Base-by-base conservation (phyloP, 176 grass and related monocot species). In the Olyra latifolia region DNA sequence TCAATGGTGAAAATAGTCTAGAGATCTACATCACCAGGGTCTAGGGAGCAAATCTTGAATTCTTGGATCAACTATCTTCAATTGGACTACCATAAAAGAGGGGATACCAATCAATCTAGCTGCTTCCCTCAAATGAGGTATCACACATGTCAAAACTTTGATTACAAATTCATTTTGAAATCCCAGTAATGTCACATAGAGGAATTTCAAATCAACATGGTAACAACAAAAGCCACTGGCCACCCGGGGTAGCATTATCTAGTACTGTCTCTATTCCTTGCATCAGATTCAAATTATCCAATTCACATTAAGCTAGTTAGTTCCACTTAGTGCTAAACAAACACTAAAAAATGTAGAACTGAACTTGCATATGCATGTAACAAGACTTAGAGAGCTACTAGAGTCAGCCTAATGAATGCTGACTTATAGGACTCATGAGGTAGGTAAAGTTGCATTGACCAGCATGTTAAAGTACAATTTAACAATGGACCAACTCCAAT, bases 41-140 rank as follows among this genome's bases (percentile, higher is more conserved):
- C 35, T 50, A 35, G 66, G 42, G 11, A 53, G 25, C 75, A 50
- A 28, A 16, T 78, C 62, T 78, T 78, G 20, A 66, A 78, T 35
- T 35, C 32, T 35, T 35, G n/a, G 10, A 57, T 35, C 27, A 71
- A 47, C 14, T 22, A 9, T 62, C 27, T 47, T 30, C 12, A 22
- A 77, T 3, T 6, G 8, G 42, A 12, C 13, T 11, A 7, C 57
- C 29, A 5, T 59, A 59, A 28, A 81, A 47, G 17, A 71, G 11
- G 35, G 14, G 10, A 6, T 19, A 69, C 47, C 39, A 2, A 71
- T 60, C 39, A 2, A 71, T 59, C 40, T 55, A 81, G 52, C 25
- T 71, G 7, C 22, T 35, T 70, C 42, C 20, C 54, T 57, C 5
- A 0, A 69, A 80, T 58, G 50, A 58, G 39, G 27, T 69, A 56